Base-by-base conservation (phyloP, 192 early-diverging fungal species). In the Funneliformis mosseae region DNA sequence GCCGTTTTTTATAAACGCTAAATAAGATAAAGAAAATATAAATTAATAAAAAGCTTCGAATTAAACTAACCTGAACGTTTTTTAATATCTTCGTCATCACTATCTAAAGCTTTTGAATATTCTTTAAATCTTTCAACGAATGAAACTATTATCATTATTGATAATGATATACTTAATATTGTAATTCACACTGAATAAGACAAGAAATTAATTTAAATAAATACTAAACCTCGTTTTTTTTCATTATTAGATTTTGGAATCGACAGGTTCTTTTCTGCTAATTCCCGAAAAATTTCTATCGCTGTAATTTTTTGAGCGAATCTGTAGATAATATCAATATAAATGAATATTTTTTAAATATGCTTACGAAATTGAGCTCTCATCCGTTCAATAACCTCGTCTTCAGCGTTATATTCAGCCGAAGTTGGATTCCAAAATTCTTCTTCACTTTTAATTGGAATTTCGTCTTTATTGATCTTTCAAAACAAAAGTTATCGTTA, bases 371-470 rank as follows among this genome's bases (percentile, higher is more conserved):
- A 55, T 55, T 55, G 50, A 21, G 50, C 50, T 55, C 50, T 55
- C 50, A 55, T 55, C 16, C 50, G 50, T 21, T 55, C 50, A 21
- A 55, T 6, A 21, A 6, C 18, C 50, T 55, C 50, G 21, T 55
- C 50, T 21, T 55, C 50, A 5, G 18, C 43, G 9, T 45, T 10
- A 45, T 45, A 45, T 45, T 45, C 9, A 45, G 9, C 21, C 16
- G 21, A 45, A 70, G 21, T 8, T 11, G 68, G 68, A 43, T 70
- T 70, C 68, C 68, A 70, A 9, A 70, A 70, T 43, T 70, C 68
- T 45, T 70, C 68, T 23, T 70, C 68, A n/a, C 68, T 70, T 18
- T 43, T 70, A n/a, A 43, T 43, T 45, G n/a, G 38, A 21, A 21
- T 70, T n/a, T 21, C n/a, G 18, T 33, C 28, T 23, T 70, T n/a